Conservation (phyloP, 73 alveolate genomes). For the Paramecium bursaria region DNA sequence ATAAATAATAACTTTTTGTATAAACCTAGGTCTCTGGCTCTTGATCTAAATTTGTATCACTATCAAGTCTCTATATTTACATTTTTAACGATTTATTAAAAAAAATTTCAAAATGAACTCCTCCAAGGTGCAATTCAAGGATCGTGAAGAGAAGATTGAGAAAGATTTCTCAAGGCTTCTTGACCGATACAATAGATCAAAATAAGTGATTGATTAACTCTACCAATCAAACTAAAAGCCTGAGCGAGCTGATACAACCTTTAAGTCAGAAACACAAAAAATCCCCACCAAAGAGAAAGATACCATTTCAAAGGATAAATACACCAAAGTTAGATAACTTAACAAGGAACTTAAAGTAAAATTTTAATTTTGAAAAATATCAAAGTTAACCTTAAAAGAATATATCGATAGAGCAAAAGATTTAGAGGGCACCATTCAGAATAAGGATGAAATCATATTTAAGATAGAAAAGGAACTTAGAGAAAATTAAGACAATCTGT, state of each 20-base stretch:
- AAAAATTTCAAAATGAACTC: constrained; percentile 33
- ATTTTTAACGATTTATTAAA: too few species aligned
- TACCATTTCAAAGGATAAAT: constrained; percentile 30
- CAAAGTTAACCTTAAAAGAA: constrained; percentile 53
- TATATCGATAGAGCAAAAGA: constrained; percentile 52
- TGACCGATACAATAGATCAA: constrained; percentile 48
- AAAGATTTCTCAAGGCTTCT: constrained; percentile 40
- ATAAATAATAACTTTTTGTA: neutral
- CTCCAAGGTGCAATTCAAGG: neutral
- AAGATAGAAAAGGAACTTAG: constrained; percentile 52
- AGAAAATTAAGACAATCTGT: constrained; percentile 27
- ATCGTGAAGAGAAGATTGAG: constrained; percentile 19
- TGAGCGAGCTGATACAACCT: constrained; percentile 30
- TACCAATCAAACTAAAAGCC: constrained; percentile 9
- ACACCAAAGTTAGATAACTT: constrained; percentile 23
- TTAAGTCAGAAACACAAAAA: constrained; percentile 2
- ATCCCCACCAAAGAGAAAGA: constrained; percentile 12
- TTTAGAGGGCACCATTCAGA: neutral
- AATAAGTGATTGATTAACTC: constrained; percentile 49
- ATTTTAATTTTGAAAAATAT: neutral
- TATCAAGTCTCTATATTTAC: neutral
- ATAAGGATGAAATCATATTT: constrained; percentile 23
- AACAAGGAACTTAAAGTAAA: constrained; percentile 53
- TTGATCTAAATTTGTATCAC: neutral
- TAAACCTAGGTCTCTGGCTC: neutral